Evolutionary conservation across 2,329 filamentous ascomycete species (phyloP), one percentile per base, ranked within the genome.

Genomic region (Aspergillus brasiliensis): DNA sequence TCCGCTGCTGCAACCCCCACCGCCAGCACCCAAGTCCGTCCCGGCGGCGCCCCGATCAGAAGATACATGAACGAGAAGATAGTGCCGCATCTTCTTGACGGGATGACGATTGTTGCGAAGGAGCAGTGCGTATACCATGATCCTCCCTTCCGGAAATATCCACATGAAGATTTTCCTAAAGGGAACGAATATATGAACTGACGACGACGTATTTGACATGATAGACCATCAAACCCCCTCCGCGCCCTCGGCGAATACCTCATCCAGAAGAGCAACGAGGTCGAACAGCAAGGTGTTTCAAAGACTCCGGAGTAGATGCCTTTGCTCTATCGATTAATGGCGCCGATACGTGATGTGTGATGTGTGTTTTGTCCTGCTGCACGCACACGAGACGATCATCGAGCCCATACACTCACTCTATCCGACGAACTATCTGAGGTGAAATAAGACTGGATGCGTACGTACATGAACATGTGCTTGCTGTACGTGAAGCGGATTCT

Each of bases 51-150:
- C 21, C 86, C 88, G 0, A 86, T 86, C 5, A 84, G 90, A 47
- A 83, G 86, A 68, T 92, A 91, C 72, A 76, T 92, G 66, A 92
- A 92, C 70, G 82, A 83, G 51, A 90, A 87, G 67, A 84, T 92
- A 42, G 90, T 88, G 0, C 85, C 85, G 0, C 83, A 84, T 25
- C 70, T 92, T 59, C 77, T 92, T 40, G 89, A 92, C 68, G 90
- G 89, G 23, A 90, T 92, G 88, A 92, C 91, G 78, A 75, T 83
- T 57, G 73, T 92, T 61, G 88, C 88, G 4, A 87, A 85, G 66
- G 87, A 91, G 44, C 85, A 89, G 89, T 91, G 76, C 70, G 88
- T 83, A 28, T 42, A 23, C 40, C 5, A 13, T 19, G 42, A 37
- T 10, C 13, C 27, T 17, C n/a, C n/a, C 17, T 34, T n/a, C n/a